Base-by-base conservation (phyloP, 2,329 filamentous ascomycete genomes). In the Furcasterigmium sp. region DNA sequence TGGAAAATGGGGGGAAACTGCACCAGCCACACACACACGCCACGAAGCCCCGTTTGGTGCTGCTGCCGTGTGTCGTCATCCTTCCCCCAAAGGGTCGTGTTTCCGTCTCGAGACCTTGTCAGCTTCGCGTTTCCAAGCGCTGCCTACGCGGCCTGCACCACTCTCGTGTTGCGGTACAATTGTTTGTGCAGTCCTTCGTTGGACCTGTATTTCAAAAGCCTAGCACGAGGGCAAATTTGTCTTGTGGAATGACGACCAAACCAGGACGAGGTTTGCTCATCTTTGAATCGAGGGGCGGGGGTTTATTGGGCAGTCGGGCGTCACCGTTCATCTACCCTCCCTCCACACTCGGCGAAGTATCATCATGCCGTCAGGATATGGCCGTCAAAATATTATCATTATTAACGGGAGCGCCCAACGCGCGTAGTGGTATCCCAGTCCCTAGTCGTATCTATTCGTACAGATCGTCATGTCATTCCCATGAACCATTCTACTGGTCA, bases 401-500 rank as follows among this genome's bases (percentile, higher is more conserved):
- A 35, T 17, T 35, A 35, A 10, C 10, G 15, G n/a, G 32, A 10
- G 32, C 32, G 32, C 32, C 18, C 18, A n/a, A n/a, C 11, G 32
- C 32, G 32, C 32, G 8, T 35, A n/a, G n/a, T n/a, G n/a, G 32
- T 17, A 15, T 17, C 32, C 32, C n/a, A 15, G 5, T 17, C n/a
- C 29, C 6, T 10, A 18, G 14, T 41, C 37, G 19, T 46, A 19
- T 28, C 17, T 37, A 25, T 28, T 48, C 44, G 36, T 46, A 46
- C 39, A 46, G 15, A 9, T 39, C 38, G 20, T 42, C 21, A 40
- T 29, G 13, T 40, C 18, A 25, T 20, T 25, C 34, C 34, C 14
- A 20, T 18, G 20, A 19, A 8, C 30, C 19, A 30, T 8, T 46
- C 44, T 62, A 65, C 57, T 35, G 32, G 32, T 35, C 32, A 15